Evolutionary conservation across 352 stramenopile genomes (phyloP), one percentile per base, ranked within the genome.

Genomic region (Vaucheria bursata): DNA sequence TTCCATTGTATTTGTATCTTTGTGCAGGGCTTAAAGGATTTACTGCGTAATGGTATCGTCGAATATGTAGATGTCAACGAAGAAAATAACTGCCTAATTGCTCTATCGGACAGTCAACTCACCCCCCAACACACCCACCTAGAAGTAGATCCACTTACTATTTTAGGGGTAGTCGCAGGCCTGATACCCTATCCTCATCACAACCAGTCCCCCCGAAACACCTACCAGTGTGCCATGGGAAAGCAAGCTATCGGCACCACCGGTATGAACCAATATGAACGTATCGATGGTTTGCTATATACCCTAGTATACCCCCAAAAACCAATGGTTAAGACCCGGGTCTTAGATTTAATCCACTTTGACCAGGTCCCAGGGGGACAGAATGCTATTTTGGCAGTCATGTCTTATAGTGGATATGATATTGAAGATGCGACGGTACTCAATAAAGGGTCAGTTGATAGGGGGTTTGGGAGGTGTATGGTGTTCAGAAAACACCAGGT

Each of bases 31-130:
- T 12, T 50, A 18, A 36, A 35, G 12, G 65, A 72, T 35, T 85
- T 95, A 34, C 77, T 95, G 7, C 78, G 92, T 36, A 88, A 97
- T 81, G 96, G 96, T 25, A 92, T 98, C 40, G 95, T 99, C 37
- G 97, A 99, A 84, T 99, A 99, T 87, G 92, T 99, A 33, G 97
- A 99, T 85, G 96, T 99, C 77, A 99, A 99, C 84, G 97, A 99
- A 88, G 95, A 99, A 84, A 99, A 99, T 87, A 99, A 99, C 77
- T 99, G 96, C 84, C 87, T 98, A 49, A 95, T 99, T 64, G 94
- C 95, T 3, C 88, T 99, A 12, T 37, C 71, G 0, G 85, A 89
- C 71, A 75, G 50, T 1, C 89, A 95, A 49, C 94, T 96, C 68
- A 92, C 89, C 33, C 87, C 89, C 39, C 88, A 91, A 7, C 94